Conservation (phyloP, 192 early-diverging fungal genomes). For the Bifiguratus adelaidae region DNA sequence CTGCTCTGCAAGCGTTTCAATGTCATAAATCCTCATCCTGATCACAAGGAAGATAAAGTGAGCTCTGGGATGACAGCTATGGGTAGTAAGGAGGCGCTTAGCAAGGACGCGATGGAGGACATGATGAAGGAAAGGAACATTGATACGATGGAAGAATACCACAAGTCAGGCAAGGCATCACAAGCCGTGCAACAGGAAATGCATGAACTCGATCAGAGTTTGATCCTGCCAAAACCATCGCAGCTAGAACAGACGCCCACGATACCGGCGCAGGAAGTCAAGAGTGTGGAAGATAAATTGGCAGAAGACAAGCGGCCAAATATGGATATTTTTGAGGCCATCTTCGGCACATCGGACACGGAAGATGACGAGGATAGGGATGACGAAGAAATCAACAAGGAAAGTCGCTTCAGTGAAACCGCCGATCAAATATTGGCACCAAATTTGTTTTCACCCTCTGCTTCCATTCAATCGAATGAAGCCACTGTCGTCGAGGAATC, state of each 20-base stretch:
- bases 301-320: conserved; percentile 45
- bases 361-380: conserved; percentile 49
- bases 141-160: neutral
- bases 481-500: no score
- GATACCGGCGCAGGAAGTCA: neutral
- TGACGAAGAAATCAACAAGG: conserved; percentile 20
- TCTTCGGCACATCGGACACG: conserved; percentile 52
- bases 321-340: conserved; percentile 83
- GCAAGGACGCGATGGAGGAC: conserved; percentile 27
- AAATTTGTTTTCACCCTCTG: no score
- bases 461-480: no score
- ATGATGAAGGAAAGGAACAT: conserved; percentile 16
- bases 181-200: neutral
- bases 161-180: neutral
- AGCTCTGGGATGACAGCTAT: conserved; percentile 19
- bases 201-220: conserved; percentile 7
- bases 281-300: conserved; percentile 1
- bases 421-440: no score
- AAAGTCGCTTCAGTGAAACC: no score
- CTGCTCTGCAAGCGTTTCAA: conserved; percentile 73
- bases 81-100: conserved; percentile 22
- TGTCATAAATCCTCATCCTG: conserved; percentile 59
- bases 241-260: neutral
- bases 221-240: conserved; percentile 7
- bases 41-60: conserved; percentile 21